Evolutionary conservation across 2,329 filamentous ascomycete genomes (phyloP).

Genomic region (Phaeomoniella chlamydospora): DNA sequence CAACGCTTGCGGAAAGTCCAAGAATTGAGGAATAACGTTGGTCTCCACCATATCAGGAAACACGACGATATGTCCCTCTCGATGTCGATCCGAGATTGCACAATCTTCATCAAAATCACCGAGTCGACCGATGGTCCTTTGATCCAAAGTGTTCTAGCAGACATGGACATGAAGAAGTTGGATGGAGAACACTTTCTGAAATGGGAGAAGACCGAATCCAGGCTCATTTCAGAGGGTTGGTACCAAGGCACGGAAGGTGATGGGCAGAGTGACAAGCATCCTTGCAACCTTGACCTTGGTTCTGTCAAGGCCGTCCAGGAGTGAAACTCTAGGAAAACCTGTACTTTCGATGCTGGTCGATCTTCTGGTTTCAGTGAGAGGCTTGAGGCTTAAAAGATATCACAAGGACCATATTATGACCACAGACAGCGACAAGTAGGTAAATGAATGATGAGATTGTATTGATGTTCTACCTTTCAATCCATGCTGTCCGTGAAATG

Average conservation of each 20-base stretch:
- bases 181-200: slow-evolving; percentile 48
- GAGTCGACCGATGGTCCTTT: slow-evolving; percentile 19
- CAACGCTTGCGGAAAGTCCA: slow-evolving; percentile 13
- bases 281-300: no score
- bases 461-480: no score
- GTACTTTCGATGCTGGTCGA: no score
- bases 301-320: no score
- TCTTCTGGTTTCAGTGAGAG: no score
- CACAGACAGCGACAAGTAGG: no score
- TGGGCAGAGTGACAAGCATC: no score
- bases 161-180: slow-evolving; percentile 63
- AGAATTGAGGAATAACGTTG: slow-evolving; percentile 11
- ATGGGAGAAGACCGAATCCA: slow-evolving; percentile 51
- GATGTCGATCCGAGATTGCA: slow-evolving; percentile 73
- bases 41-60: slow-evolving; percentile 12
- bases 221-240: slow-evolving; percentile 53
- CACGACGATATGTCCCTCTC: slow-evolving; percentile 44
- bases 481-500: no score
- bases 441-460: no score
- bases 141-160: slow-evolving; percentile 44
- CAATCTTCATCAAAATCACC: slow-evolving; percentile 51
- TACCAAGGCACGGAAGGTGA: slow-evolving; percentile 35
- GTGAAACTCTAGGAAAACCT: no score
- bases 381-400: no score
- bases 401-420: no score